Evolutionary conservation across 441 rosid species (phyloP), one percentile per base, ranked within the genome.

Genomic region (Adansonia grandidieri): DNA sequence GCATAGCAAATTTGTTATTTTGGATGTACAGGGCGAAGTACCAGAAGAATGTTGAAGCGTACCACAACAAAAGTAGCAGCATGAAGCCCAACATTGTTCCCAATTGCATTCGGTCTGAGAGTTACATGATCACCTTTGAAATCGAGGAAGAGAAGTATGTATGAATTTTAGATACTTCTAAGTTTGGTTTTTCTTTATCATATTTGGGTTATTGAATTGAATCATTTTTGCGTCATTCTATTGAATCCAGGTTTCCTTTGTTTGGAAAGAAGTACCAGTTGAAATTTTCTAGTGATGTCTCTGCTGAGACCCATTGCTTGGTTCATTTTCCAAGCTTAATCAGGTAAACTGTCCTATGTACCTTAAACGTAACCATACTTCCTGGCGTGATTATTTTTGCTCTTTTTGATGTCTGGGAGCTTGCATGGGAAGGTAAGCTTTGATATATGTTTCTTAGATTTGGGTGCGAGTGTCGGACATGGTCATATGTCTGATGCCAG

Each of bases 241-340:
- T 74, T 28, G 76, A 71, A 60, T 80, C 77, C 91, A 96, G 99
- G 89, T 96, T 96, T 85, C 99, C 98, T 1, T 82, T 88, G 68
- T 96, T 94, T 85, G 99, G 99, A 74, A 96, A 94, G 92, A 93
- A 90, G 80, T 96, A 91, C 87, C 98, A 94, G 74, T 86, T 96
- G 76, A 94, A 93, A 82, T 92, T 94, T 85, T 89, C 98, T 65
- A 92, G 92, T 81, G 99, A 96, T 53, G 56, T 81, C 51, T 76
- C 90, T 63, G 88, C 91, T 47, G 98, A 94, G 89, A 92, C 92
- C 75, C 92, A 92, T 82, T 93, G 98, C 83, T 87, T 96, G 89
- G 99, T 96, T 88, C 99, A 96, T 88, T 96, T 96, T 84, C 98
- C 99, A 28, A 96, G 99, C 88, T 88, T 96, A 85, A 94, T 96